Conservation (phyloP, 306 rosid genomes). For the Begonia loranthoides region DNA sequence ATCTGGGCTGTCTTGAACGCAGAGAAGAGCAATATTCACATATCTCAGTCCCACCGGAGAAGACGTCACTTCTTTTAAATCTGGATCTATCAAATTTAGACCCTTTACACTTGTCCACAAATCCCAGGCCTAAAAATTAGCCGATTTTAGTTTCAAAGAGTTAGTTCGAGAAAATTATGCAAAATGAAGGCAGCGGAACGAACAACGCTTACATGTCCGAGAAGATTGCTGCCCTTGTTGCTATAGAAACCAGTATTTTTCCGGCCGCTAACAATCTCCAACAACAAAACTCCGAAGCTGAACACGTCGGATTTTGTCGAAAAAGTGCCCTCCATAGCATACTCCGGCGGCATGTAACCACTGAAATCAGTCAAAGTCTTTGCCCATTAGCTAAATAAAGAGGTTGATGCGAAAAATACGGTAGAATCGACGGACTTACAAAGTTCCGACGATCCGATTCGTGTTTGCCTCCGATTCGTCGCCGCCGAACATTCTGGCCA, state of each 20-base stretch:
- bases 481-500: slow-evolving; percentile 16
- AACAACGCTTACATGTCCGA: slow-evolving; percentile 19
- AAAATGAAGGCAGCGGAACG: too few species aligned
- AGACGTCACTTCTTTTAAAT: neutral
- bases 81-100: slow-evolving; percentile 4
- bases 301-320: slow-evolving; percentile 18
- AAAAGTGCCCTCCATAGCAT: slow-evolving; percentile 17
- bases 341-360: slow-evolving; percentile 22
- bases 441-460: slow-evolving; percentile 14
- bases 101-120: slow-evolving; percentile 8
- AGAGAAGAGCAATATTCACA: slow-evolving; percentile 13
- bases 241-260: slow-evolving; percentile 11
- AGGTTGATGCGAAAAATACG: too few species aligned
- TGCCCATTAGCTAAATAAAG: neutral
- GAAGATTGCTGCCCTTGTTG: slow-evolving; percentile 13
- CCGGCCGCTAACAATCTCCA: slow-evolving; percentile 15
- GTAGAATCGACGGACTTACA: slow-evolving; percentile 2
- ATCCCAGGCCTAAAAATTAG: neutral
- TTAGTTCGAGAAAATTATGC: neutral
- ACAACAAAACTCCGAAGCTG: slow-evolving; percentile 17
- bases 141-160: neutral
- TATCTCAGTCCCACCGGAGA: slow-evolving; percentile 8
- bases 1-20: slow-evolving; percentile 6
- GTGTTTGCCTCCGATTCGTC: slow-evolving; percentile 17
- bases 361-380: slow-evolving; percentile 1